Conservation (phyloP, 768 basidiomycete genomes). For the Tulasnella sp. region DNA sequence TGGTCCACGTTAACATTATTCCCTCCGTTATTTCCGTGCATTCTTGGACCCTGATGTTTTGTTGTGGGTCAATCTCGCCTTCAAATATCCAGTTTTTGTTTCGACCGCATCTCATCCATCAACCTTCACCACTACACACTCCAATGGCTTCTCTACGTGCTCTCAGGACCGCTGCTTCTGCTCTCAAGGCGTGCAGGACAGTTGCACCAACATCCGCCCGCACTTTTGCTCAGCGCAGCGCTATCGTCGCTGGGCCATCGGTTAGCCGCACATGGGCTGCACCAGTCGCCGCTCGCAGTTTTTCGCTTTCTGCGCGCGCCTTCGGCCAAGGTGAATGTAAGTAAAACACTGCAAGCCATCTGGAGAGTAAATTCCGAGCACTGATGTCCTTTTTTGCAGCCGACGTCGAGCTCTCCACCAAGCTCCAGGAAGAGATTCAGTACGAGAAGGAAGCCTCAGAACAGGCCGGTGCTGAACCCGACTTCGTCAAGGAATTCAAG, state of each 20-base stretch:
- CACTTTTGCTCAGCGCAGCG: constrained; percentile 7
- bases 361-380: background rate
- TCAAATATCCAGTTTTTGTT: constrained; percentile 10
- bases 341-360: constrained; percentile 23
- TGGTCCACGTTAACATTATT: constrained; percentile 1
- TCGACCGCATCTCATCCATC: background rate
- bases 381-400: constrained; percentile 38
- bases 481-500: constrained; percentile 71
- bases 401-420: constrained; percentile 65
- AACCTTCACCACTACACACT: background rate
- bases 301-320: constrained; percentile 36
- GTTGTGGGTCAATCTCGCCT: background rate
- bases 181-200: background rate
- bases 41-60: background rate
- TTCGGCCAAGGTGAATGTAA: constrained; percentile 40
- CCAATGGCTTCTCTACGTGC: constrained; percentile 16
- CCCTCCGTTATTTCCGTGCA: background rate
- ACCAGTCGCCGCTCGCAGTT: constrained; percentile 32
- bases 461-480: constrained; percentile 43
- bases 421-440: constrained; percentile 71
- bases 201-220: background rate
- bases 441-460: constrained; percentile 65
- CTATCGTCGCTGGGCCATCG: background rate
- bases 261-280: background rate
- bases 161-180: constrained; percentile 15